Conservation (phyloP, 1,139 yeast genomes). For the Protomyces inundatus region DNA sequence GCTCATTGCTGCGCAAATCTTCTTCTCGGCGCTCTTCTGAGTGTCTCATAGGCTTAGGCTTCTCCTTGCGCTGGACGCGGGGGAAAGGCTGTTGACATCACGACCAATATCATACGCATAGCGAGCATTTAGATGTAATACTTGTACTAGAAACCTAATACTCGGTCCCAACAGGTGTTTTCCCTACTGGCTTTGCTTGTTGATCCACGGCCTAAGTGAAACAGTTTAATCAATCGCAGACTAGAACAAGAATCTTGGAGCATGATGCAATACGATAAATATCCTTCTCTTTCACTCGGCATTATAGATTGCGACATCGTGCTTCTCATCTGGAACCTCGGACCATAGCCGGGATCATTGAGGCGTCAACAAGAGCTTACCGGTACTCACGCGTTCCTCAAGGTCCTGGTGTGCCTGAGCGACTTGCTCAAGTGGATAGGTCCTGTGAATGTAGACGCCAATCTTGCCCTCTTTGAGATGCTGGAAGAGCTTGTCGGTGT, state of each 20-base stretch:
- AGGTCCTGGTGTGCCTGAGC: conserved; percentile 58
- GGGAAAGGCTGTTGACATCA: background rate
- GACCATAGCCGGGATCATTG: too few relatives aligned
- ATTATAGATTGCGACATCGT: too few relatives aligned
- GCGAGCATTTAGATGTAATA: background rate
- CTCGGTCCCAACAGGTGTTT: too few relatives aligned
- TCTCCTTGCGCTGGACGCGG: background rate
- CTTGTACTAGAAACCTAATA: too few relatives aligned
- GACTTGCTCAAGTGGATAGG: conserved; percentile 62
- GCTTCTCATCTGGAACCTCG: too few relatives aligned
- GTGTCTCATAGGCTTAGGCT: background rate
- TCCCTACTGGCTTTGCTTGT: too few relatives aligned
- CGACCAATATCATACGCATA: background rate
- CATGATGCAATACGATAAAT: too few relatives aligned
- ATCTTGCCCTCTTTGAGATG: conserved; percentile 49
- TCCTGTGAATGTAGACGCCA: conserved; percentile 50
- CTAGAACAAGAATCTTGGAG: too few relatives aligned
- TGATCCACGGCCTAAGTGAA: too few relatives aligned
- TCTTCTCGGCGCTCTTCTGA: background rate
- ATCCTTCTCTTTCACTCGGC: too few relatives aligned
- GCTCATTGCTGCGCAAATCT: background rate
- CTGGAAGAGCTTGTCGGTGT: conserved; percentile 47
- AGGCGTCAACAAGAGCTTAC: conserved; percentile 48
- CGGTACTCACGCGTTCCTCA: conserved; percentile 71
- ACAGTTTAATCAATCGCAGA: too few relatives aligned